A percentile compares a stretch with the other conserved stretches of the same genome.
These are phyloP conservation scores for Gossypium schwendimanii DNA, from an alignment of 441 rosid genomes.

Conservation along the genomic window DNA sequence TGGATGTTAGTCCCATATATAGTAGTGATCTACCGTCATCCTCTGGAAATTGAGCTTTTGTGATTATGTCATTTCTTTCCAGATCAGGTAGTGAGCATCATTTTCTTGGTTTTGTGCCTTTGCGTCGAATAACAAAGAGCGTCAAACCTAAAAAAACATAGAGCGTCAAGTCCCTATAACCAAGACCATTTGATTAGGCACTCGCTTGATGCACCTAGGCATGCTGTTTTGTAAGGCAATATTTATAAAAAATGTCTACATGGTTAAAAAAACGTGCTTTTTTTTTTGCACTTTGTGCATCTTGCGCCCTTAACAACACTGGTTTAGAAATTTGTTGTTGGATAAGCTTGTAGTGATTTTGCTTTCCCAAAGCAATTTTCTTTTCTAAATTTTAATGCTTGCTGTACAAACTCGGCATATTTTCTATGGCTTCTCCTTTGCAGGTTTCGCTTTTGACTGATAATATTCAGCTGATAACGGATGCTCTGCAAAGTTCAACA, in stretches of 20 bases:
- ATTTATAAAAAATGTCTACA: not conserved
- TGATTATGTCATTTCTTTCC: not conserved
- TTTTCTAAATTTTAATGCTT: not conserved
- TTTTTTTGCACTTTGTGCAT: not conserved
- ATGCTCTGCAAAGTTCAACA: conserved; percentile 52
- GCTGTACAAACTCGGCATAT: not conserved
- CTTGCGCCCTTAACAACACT: not conserved
- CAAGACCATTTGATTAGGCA: not conserved
- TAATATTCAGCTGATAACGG: conserved; percentile 52
- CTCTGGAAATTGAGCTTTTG: not conserved
- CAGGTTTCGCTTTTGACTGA: conserved; percentile 66
- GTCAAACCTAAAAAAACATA: too few relatives aligned
- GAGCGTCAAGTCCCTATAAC: not conserved
- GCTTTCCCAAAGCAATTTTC: not conserved
- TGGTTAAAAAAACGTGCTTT: not conserved
- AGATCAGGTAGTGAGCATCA: not conserved
- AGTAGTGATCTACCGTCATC: not conserved
- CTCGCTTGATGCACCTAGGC: not conserved
- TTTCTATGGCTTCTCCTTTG: conserved; percentile 4
- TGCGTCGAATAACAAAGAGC: not conserved
- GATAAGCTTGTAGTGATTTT: conserved; percentile 2
- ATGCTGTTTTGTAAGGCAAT: not conserved
- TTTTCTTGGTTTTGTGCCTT: not conserved
- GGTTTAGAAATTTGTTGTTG: not conserved
- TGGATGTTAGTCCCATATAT: not conserved